Conservation (phyloP, 1,284 basidiomycete species). For the Ustilago shanxiensis region DNA sequence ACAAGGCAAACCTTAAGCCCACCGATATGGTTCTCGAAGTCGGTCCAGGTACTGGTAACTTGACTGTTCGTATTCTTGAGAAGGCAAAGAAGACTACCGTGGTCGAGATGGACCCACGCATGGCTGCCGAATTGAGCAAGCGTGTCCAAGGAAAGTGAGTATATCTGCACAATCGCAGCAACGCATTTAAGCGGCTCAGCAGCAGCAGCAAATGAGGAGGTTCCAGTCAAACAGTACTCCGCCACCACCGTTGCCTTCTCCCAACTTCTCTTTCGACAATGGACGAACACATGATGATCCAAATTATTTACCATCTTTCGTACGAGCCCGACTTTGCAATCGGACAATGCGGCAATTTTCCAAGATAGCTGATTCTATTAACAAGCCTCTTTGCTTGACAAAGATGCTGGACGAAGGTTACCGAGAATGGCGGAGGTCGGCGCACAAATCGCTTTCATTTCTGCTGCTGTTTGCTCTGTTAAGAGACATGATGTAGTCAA, state of each 20-base stretch:
- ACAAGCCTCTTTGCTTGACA: not conserved
- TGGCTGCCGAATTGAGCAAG: slow-evolving; percentile 97
- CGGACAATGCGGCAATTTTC: slow-evolving; percentile 59
- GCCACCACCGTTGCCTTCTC: not conserved
- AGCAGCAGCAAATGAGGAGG: not conserved
- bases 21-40: slow-evolving; percentile 98
- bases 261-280: not conserved
- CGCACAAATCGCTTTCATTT: slow-evolving; percentile 8
- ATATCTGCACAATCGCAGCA: not conserved
- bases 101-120: slow-evolving; percentile 98
- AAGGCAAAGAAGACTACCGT: slow-evolving; percentile 92
- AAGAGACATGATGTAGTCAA: not conserved
- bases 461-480: slow-evolving; percentile 4
- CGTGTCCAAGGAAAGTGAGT: slow-evolving; percentile 97
- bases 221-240: not conserved
- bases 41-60: slow-evolving; percentile 97
- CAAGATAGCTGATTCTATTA: slow-evolving; percentile 39
- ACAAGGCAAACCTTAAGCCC: slow-evolving; percentile 88
- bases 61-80: slow-evolving; percentile 93
- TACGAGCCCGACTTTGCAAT: slow-evolving; percentile 59
- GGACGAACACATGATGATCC: slow-evolving; percentile 39
- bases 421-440: not conserved
- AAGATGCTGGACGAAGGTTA: not conserved
- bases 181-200: slow-evolving; percentile 1
- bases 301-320: slow-evolving; percentile 60